Evolutionary conservation across 1,284 basidiomycete species (phyloP), one percentile per base, ranked within the genome.

Genomic region (Fistulinella staudtii): DNA sequence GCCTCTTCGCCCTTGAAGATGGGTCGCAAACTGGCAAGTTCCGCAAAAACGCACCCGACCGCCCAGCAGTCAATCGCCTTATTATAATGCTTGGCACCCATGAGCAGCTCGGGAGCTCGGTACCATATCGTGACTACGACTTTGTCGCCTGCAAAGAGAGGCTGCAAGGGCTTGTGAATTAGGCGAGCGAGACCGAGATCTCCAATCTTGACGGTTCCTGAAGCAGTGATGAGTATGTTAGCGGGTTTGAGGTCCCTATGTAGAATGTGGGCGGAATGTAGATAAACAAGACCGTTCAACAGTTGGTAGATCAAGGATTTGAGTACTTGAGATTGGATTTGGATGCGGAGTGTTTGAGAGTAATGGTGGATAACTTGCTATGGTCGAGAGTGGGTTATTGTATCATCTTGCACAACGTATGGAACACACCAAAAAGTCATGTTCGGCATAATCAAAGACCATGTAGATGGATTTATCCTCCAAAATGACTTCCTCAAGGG

Each of bases 101-200:
- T 76, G 8, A 98, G 76, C 3, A 98, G 79, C 64, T 99, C 95
- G 0, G 95, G 95, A 3, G 93, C 92, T 36, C 95, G 86, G 60
- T 99, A 99, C 95, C 95, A 99, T 56, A 99, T 98, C 0, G 96
- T 99, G 3, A 99, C 96, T 27, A 99, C 96, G 10, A 99, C 94
- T 64, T 98, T 98, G 71, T 99, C 95, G 17, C 92, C 92, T 1
- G 82, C 79, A 64, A 90, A 82, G 2, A 96, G 73, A 0, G 89
- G 85, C 58, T 93, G 89, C 0, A 96, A 72, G 3, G 93, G 93
- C 44, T 88, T 80, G 52, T 88, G 82, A 41, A 87, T 85, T 7
- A 98, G 74, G 29, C 96, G 79, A 0, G 96, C 96, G 7, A 99
- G 78, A 25, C 96, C 96, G 1, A 99, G 73, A 66, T 99, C 96